These are phyloP conservation scores for Pseudoscleropodium purum DNA, from an alignment of 225 moss, liverwort and hornwort genomes.

Conservation along the genomic window DNA sequence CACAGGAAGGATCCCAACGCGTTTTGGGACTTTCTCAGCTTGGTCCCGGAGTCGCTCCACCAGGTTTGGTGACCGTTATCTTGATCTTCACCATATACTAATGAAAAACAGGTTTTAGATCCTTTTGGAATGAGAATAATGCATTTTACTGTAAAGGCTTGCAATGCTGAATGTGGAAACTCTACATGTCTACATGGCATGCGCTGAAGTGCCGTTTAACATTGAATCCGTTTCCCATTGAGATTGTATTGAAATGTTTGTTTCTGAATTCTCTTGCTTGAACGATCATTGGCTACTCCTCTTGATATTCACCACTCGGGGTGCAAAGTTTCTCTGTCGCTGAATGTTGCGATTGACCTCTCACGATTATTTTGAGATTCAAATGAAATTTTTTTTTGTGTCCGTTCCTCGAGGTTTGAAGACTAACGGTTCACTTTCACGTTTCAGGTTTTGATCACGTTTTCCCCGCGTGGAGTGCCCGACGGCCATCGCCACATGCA, in stretches of 20 bases:
- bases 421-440: background rate
- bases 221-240: background rate
- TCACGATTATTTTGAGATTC: background rate
- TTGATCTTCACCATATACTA: background rate
- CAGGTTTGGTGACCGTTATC: slow-evolving; percentile 27
- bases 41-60: slow-evolving; percentile 69
- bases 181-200: background rate
- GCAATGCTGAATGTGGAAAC: background rate
- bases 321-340: background rate
- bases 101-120: background rate
- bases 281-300: background rate
- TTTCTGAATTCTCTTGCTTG: background rate
- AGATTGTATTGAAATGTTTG: background rate
- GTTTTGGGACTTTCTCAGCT: slow-evolving; percentile 82
- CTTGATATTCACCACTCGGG: background rate
- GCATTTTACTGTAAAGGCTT: background rate
- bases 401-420: background rate
- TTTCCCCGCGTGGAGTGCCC: slow-evolving; percentile 74
- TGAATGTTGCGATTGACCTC: background rate
- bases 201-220: background rate
- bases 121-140: background rate
- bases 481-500: slow-evolving; percentile 83
- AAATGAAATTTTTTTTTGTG: background rate
- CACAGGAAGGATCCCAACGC: slow-evolving; percentile 74
- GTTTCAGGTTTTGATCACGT: slow-evolving; percentile 61